These are phyloP conservation scores for Thermomucor indicae-seudaticae DNA, from an alignment of 371 early-diverging fungal species.

Conservation along the genomic window DNA sequence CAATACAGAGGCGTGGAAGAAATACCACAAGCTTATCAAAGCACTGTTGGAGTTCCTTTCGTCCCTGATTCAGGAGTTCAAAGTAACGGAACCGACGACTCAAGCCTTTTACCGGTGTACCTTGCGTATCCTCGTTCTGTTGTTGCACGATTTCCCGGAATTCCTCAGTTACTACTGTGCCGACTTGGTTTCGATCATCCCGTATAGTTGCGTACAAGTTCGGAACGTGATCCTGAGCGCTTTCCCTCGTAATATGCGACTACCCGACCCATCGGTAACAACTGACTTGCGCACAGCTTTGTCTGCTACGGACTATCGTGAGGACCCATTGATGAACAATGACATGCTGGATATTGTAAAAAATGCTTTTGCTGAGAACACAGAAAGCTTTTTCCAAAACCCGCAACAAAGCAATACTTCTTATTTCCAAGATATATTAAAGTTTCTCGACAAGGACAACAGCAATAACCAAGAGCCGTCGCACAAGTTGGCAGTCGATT, in stretches of 20 bases:
- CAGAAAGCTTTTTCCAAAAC: too few relatives aligned
- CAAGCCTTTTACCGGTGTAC: conserved; percentile 87
- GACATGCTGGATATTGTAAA: too few relatives aligned
- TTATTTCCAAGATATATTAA: neutral
- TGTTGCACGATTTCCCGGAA: conserved; percentile 96
- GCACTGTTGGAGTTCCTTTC: conserved; percentile 80
- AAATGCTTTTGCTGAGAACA: too few relatives aligned
- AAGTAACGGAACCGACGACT: conserved; percentile 58
- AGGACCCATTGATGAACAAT: too few relatives aligned
- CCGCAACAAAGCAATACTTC: neutral
- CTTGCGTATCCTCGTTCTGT: conserved; percentile 82
- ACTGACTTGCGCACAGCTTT: neutral
- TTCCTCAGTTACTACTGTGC: conserved; percentile 90
- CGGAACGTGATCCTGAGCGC: conserved; percentile 93
- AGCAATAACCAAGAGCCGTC: neutral
- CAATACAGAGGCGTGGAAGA: conserved; percentile 67
- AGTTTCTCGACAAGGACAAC: neutral
- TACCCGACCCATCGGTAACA: conserved; percentile 88
- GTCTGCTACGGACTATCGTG: neutral
- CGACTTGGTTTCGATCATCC: conserved; percentile 86
- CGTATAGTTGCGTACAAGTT: conserved; percentile 88
- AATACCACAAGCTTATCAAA: conserved; percentile 77
- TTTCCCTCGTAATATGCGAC: conserved; percentile 89
- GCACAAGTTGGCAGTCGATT: neutral
- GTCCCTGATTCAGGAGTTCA: conserved; percentile 73